phyloP scores from a whole-genome alignment of 2,329 filamentous ascomycete genomes.

The Stemphylium beticola region DNA sequence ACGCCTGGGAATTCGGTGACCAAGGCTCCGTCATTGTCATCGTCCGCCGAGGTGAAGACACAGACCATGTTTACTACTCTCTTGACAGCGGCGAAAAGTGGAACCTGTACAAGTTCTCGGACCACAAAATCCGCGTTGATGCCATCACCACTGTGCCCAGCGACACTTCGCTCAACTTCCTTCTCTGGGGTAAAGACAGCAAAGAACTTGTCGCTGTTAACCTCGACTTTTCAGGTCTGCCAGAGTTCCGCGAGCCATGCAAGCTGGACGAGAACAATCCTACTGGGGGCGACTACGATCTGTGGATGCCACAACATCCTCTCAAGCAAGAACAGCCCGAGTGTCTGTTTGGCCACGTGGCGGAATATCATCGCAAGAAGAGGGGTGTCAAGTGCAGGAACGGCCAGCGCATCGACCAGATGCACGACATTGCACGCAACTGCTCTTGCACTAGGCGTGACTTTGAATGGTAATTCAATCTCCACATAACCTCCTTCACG shows the following conservation, averaged over 20 bases:
- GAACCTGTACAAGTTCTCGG: slow-evolving; percentile 76
- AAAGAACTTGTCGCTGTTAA: slow-evolving; percentile 74
- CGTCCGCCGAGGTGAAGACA: slow-evolving; percentile 72
- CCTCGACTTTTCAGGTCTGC: slow-evolving; percentile 83
- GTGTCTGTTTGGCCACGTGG: slow-evolving; percentile 90
- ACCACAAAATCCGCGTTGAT: slow-evolving; percentile 70
- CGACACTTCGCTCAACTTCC: slow-evolving; percentile 87
- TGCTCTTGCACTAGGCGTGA: slow-evolving; percentile 85
- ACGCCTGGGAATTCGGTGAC: slow-evolving; percentile 95
- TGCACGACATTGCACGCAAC: slow-evolving; percentile 73
- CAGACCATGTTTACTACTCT: slow-evolving; percentile 75
- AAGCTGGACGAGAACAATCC: slow-evolving; percentile 67
- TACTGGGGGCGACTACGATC: slow-evolving; percentile 74
- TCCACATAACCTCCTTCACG: background rate
- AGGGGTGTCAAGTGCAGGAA: slow-evolving; percentile 81
- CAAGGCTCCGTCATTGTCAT: slow-evolving; percentile 92
- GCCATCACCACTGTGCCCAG: slow-evolving; percentile 89
- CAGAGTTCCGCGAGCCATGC: slow-evolving; percentile 70
- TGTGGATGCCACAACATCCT: slow-evolving; percentile 89
- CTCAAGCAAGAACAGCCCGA: slow-evolving; percentile 74
- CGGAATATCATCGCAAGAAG: slow-evolving; percentile 91
- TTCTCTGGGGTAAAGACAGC: slow-evolving; percentile 77
- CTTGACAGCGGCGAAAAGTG: slow-evolving; percentile 82
- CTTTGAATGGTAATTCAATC: slow-evolving; percentile 78
- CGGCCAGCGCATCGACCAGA: slow-evolving; percentile 65